These are phyloP conservation scores for Cenchrus purpureus DNA, from an alignment of 176 grass and related monocot species.

Conservation along the genomic window DNA sequence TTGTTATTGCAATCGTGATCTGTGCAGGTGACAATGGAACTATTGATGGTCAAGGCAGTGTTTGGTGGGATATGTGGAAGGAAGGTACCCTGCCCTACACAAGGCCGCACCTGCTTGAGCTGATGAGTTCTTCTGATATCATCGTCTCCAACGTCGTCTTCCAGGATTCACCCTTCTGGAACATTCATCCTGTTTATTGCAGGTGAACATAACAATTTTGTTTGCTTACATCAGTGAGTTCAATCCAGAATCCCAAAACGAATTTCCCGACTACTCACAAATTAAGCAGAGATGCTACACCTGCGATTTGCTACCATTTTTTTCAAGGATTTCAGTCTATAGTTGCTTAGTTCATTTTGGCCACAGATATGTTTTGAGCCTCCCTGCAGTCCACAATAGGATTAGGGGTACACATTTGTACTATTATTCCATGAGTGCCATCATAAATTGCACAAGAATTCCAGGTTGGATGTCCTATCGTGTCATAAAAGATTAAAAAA, in stretches of 20 bases:
- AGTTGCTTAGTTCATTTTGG: conserved; percentile 19
- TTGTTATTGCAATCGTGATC: neutral
- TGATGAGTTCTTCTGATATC: conserved; percentile 78
- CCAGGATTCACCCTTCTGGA: conserved; percentile 90
- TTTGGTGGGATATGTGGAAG: conserved; percentile 99
- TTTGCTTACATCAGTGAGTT: neutral
- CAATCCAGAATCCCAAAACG: neutral
- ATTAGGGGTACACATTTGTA: conserved; percentile 13
- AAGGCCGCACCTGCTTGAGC: conserved; percentile 76
- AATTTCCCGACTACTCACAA: neutral
- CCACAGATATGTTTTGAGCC: neutral
- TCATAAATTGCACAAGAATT: conserved; percentile 21
- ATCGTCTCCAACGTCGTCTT: conserved; percentile 80
- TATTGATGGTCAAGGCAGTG: conserved; percentile 84
- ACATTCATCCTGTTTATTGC: conserved; percentile 98
- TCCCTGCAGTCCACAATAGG: conserved; percentile 6
- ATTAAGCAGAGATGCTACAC: conserved; percentile 15
- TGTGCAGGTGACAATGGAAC: conserved; percentile 83
- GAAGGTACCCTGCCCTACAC: conserved; percentile 74
- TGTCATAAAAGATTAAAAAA: conserved; percentile 20
- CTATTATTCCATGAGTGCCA: conserved; percentile 11
- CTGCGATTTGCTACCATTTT: neutral
- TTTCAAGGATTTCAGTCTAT: neutral
- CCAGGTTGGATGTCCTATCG: conserved; percentile 24
- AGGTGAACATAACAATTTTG: conserved; percentile 43